Evolutionary conservation across 805 yeast genomes (phyloP).

Genomic region (Nakazawaea sp.): DNA sequence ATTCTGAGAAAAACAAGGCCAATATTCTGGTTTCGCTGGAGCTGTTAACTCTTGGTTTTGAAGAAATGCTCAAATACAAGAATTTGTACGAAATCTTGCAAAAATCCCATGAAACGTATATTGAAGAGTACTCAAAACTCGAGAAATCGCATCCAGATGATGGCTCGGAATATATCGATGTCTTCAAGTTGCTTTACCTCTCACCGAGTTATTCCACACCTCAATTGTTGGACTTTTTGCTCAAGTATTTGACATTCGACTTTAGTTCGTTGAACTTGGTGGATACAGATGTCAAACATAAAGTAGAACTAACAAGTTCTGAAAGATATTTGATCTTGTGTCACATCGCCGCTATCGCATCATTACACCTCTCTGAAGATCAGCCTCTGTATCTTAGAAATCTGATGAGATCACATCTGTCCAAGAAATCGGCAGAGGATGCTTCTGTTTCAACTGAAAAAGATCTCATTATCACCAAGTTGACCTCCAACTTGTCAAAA

Average conservation of each 20-base stretch:
- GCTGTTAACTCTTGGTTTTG: conserved; percentile 19
- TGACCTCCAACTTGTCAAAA: conserved; percentile 13
- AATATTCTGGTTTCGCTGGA: neutral
- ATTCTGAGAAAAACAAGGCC: conserved; percentile 6
- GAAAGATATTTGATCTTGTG: conserved; percentile 25
- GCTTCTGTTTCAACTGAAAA: conserved; percentile 5
- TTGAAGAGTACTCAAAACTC: conserved; percentile 13
- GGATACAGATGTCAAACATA: conserved; percentile 24
- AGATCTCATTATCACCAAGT: conserved; percentile 11
- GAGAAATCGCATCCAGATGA: conserved; percentile 11
- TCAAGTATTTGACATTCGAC: conserved; percentile 38
- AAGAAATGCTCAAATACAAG: conserved; percentile 21
- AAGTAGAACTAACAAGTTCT: conserved; percentile 21
- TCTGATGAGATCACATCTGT: conserved; percentile 14
- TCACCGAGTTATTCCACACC: conserved; percentile 24
- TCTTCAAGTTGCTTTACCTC: conserved; percentile 27
- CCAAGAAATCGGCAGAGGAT: conserved; percentile 10
- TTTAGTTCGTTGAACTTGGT: conserved; percentile 25
- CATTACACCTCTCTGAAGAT: conserved; percentile 22
- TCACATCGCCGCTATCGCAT: conserved; percentile 32
- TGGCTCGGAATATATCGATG: conserved; percentile 15
- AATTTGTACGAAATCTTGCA: conserved; percentile 20
- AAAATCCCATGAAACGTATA: conserved; percentile 22
- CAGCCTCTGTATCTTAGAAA: conserved; percentile 10
- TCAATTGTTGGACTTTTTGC: conserved; percentile 30